Base-by-base conservation (phyloP, 805 yeast genomes). In the Ogataea allantospora region DNA sequence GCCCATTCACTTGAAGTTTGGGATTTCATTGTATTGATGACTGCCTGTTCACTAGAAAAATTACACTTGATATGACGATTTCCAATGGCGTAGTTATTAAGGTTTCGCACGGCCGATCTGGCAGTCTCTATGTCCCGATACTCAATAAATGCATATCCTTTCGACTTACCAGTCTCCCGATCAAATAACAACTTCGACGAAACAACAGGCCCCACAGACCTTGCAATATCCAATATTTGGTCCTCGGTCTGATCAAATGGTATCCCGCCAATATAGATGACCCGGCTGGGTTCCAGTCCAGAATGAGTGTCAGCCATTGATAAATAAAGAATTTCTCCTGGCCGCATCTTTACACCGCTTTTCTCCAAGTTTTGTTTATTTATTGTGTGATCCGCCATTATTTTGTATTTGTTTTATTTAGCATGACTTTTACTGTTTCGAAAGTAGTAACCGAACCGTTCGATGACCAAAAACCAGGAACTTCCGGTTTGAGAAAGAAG, bases 191-290 rank as follows among this genome's bases (percentile, higher is more conserved):
- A 71, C 56, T 82, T 80, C 42, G 87, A 66, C 38, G 75, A 77
- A 17, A 75, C 73, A 2, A 91, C 91, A 0, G 97, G 96, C 1
- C 97, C 98, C 2, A 87, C 93, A 2, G 95, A 80, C 40, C 73
- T 70, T 44, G 95, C 95, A 10, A 91, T 77, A 46, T 86, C 95
- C 31, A 46, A 27, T n/a, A 91, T 82, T 59, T 89, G 97, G 51
- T 88, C 95, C 58, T 91, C 98, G 0, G 96, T 85, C 55, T 85
- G 88, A 54, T 91, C 97, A 57, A 80, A 88, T 1, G 98, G 98
- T 25, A 91, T 84, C 11, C 87, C 82, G 3, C 96, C 95, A 27
- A 89, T 76, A 53, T 84, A 84, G 2, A 88, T 83, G 22, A 75
- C 76, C 41, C 62, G 59, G 6, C 66, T 58, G 11, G 67, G 65